A percentile compares a stretch with the other conserved stretches of the same genome.
Evolutionary conservation across 352 stramenopile genomes (phyloP).

Genomic region (Globisporangium cylindrosporum): DNA sequence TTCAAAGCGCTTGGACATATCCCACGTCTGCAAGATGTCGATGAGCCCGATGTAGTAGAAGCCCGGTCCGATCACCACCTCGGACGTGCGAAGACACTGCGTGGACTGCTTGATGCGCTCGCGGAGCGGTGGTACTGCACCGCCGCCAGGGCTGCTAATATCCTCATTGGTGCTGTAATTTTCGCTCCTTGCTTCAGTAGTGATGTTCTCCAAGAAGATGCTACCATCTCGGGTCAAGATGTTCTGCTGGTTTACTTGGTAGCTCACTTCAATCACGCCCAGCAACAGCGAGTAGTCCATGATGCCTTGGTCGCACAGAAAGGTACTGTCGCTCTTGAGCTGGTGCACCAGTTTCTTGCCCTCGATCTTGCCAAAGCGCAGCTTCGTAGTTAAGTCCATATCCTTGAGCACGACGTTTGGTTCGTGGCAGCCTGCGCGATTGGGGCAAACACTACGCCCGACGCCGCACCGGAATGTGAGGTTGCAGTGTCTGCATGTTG

Average conservation of each 20-base stretch:
- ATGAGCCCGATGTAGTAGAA: slow-evolving; percentile 89
- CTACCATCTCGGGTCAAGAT: slow-evolving; percentile 61
- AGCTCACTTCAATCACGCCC: slow-evolving; percentile 75
- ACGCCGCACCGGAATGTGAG: slow-evolving; percentile 57
- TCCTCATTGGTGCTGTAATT: not conserved
- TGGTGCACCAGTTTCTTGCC: slow-evolving; percentile 49
- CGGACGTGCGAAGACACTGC: slow-evolving; percentile 55
- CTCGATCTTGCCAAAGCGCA: slow-evolving; percentile 48
- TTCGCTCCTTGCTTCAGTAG: slow-evolving; percentile 6
- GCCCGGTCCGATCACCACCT: slow-evolving; percentile 77
- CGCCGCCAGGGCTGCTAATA: not conserved
- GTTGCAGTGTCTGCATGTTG: slow-evolving; percentile 69
- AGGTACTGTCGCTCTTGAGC: slow-evolving; percentile 68
- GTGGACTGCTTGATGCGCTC: slow-evolving; percentile 56
- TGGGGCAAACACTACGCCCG: slow-evolving; percentile 56
- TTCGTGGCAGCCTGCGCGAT: slow-evolving; percentile 56
- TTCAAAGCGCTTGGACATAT: slow-evolving; percentile 62
- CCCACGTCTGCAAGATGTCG: slow-evolving; percentile 87
- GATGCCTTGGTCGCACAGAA: slow-evolving; percentile 64
- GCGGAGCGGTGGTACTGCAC: no score
- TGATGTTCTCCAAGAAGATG: slow-evolving; percentile 41
- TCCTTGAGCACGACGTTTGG: slow-evolving; percentile 80
- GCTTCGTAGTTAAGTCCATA: slow-evolving; percentile 77
- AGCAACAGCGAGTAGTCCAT: slow-evolving; percentile 88
- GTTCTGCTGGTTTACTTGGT: slow-evolving; percentile 66